Evolutionary conservation across 257 asterid species (phyloP).

Genomic region (Osmanthus fragrans): DNA sequence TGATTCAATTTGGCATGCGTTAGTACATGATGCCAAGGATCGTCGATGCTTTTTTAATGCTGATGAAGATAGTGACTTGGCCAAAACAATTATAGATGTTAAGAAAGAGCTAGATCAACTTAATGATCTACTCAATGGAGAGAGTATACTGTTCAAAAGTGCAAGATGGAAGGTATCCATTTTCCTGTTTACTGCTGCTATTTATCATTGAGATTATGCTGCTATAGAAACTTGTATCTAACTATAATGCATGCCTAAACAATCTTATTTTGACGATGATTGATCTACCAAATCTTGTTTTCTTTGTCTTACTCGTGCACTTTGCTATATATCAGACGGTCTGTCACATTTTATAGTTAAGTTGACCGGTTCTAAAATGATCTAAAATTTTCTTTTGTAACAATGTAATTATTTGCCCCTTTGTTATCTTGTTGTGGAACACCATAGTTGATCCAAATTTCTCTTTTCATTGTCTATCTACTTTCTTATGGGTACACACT

Average conservation of each 20-base stretch:
- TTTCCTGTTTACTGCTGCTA: background rate
- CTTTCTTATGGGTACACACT: background rate
- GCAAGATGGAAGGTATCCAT: slow-evolving; percentile 65
- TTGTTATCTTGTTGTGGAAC: background rate
- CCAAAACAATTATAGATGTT: slow-evolving; percentile 38
- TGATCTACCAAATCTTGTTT: background rate
- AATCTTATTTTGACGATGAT: background rate
- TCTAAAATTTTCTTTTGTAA: background rate
- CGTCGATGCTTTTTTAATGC: slow-evolving; percentile 60
- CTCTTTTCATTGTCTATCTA: background rate
- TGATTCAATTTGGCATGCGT: slow-evolving; percentile 46
- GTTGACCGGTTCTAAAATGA: background rate
- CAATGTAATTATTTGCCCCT: background rate
- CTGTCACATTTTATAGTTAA: background rate
- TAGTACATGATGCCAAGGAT: slow-evolving; percentile 50
- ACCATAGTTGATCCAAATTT: background rate
- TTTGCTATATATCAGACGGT: background rate
- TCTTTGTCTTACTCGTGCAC: background rate
- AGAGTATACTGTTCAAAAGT: slow-evolving; percentile 44
- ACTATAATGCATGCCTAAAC: background rate
- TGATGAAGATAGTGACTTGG: slow-evolving; percentile 44
- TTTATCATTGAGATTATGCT: background rate
- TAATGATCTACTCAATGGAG: slow-evolving; percentile 57
- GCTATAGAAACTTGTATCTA: background rate
- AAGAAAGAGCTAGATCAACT: slow-evolving; percentile 56